Conservation (phyloP, 148 eudicot genomes). For the Heliosperma pusillum region DNA sequence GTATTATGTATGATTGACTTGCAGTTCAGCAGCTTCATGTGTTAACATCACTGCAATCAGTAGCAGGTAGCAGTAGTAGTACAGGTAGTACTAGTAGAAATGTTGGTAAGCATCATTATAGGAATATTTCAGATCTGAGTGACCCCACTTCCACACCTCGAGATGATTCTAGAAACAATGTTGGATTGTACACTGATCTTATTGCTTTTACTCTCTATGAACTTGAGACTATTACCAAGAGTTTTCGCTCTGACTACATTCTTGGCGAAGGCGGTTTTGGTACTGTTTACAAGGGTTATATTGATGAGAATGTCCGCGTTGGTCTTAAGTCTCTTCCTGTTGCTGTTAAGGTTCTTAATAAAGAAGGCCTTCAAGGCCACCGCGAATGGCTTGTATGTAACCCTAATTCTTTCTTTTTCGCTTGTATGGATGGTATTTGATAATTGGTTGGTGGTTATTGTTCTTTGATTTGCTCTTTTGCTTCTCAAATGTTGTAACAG, state of each 20-base stretch:
- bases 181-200: conserved; percentile 70
- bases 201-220: conserved; percentile 83
- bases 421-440: neutral
- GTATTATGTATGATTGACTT: neutral
- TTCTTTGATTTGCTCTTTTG: neutral
- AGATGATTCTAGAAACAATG: conserved; percentile 48
- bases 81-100: conserved; percentile 32
- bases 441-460: neutral
- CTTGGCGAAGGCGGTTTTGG: conserved; percentile 96
- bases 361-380: conserved; percentile 95
- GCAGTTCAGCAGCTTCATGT: conserved; percentile 73
- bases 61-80: conserved; percentile 17
- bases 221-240: conserved; percentile 92
- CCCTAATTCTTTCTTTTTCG: neutral
- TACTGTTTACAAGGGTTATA: conserved; percentile 90
- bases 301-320: conserved; percentile 87
- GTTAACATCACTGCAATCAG: conserved; percentile 31
- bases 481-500: conserved; percentile 26
- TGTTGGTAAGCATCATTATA: conserved; percentile 36
- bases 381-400: conserved; percentile 85
- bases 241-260: conserved; percentile 89
- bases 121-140: conserved; percentile 66
- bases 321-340: conserved; percentile 95
- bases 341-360: conserved; percentile 93
- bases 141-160: conserved; percentile 66